These are phyloP conservation scores for Cucumis melo DNA, from an alignment of 306 rosid species.

Conservation along the genomic window DNA sequence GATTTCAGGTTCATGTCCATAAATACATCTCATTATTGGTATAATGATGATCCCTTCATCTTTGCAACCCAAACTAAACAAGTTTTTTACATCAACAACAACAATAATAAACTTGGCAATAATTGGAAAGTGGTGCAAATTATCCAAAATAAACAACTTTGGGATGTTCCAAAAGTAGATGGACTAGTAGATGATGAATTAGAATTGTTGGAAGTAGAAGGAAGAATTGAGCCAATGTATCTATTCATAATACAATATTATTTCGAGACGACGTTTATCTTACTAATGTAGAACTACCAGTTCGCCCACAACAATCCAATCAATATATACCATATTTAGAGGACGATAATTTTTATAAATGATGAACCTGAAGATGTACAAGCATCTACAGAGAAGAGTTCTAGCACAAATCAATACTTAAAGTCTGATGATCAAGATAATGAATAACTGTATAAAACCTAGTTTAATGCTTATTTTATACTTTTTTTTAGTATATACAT, in stretches of 20 bases:
- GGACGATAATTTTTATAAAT: neutral
- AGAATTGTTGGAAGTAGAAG: neutral
- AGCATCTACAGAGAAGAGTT: neutral
- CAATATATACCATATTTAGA: no score
- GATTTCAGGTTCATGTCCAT: no score
- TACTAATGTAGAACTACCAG: neutral
- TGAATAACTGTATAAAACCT: neutral
- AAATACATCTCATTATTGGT: no score
- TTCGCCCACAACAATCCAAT: neutral
- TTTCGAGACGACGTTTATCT: neutral
- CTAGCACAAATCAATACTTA: no score
- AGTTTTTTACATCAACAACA: neutral
- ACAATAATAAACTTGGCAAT: neutral
- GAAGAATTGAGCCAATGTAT: neutral
- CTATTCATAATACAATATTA: neutral
- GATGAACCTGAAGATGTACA: neutral
- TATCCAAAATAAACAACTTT: neutral
- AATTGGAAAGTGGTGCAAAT: neutral
- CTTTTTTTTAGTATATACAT: no score
- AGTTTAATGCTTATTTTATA: no score
- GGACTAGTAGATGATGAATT: no score
- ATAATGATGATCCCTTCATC: no score
- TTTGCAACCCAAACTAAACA: neutral
- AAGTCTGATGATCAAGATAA: no score
- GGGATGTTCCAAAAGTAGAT: neutral